Evolutionary conservation across 495 filamentous ascomycete genomes (phyloP).

Genomic region (Daldinia caldariorum): DNA sequence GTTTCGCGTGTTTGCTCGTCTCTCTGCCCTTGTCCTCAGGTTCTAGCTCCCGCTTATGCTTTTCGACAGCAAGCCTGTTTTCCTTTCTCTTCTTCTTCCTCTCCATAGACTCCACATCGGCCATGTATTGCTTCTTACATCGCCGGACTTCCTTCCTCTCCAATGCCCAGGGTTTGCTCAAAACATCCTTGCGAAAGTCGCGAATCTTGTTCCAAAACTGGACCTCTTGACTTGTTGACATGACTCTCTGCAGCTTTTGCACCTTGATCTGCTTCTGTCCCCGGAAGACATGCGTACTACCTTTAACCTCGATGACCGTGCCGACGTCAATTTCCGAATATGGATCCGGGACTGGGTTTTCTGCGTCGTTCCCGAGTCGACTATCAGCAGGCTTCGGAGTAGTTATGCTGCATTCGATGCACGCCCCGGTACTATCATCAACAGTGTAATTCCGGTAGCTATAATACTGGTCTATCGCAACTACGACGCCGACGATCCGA

Average conservation of each 20-base stretch:
- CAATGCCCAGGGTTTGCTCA: constrained; percentile 75
- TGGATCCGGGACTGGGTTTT: constrained; percentile 20
- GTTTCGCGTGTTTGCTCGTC: constrained; percentile 18
- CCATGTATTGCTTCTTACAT: constrained; percentile 59
- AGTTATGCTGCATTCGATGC: constrained; percentile 65
- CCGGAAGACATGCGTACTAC: constrained; percentile 72
- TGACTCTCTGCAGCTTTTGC: constrained; percentile 69
- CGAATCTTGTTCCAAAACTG: constrained; percentile 75
- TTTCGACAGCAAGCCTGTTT: constrained; percentile 30
- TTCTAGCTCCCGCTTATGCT: neutral
- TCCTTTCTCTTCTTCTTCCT: constrained; percentile 50
- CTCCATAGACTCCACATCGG: constrained; percentile 54
- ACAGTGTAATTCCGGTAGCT: constrained; percentile 71
- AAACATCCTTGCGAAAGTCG: constrained; percentile 69
- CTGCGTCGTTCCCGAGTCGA: constrained; percentile 5
- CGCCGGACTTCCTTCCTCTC: constrained; percentile 61
- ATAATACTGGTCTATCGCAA: constrained; percentile 74
- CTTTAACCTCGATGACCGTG: constrained; percentile 79
- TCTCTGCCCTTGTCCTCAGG: constrained; percentile 5
- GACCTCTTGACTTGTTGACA: constrained; percentile 78
- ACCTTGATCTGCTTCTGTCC: constrained; percentile 71
- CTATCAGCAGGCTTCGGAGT: constrained; percentile 32
- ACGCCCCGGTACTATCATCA: constrained; percentile 87
- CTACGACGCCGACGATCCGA: constrained; percentile 77
- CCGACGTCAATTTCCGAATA: constrained; percentile 67